Percentiles rank a stretch among this genome's conserved stretches.
Conservation (phyloP, 495 filamentous ascomycete species). For the Penicillium verhagenii region DNA sequence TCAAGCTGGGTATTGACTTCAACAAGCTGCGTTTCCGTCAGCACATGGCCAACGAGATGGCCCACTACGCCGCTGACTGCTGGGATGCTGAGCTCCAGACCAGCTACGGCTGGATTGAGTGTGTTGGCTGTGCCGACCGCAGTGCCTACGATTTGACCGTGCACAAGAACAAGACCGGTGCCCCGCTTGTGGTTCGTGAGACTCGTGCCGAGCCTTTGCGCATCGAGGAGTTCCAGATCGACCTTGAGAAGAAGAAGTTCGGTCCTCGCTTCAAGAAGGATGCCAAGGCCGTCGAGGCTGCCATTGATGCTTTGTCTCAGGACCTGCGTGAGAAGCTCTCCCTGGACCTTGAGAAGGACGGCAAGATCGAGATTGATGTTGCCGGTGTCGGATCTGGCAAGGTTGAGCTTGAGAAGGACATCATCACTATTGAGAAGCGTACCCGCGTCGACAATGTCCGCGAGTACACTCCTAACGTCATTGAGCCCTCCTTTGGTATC, state of each 20-base stretch:
- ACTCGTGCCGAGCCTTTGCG: slow-evolving; percentile 62
- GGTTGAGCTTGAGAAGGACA: slow-evolving; percentile 68
- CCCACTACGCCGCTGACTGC: slow-evolving; percentile 81
- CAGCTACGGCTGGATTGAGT: slow-evolving; percentile 83
- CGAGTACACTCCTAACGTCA: slow-evolving; percentile 81
- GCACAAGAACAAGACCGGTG: slow-evolving; percentile 77
- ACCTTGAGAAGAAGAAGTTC: slow-evolving; percentile 81
- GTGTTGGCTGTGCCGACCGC: slow-evolving; percentile 80
- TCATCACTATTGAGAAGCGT: slow-evolving; percentile 68
- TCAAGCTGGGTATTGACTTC: slow-evolving; percentile 66
- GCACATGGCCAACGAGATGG: slow-evolving; percentile 82
- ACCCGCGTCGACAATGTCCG: slow-evolving; percentile 66
- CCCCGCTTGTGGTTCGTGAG: slow-evolving; percentile 69
- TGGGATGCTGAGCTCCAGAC: slow-evolving; percentile 82
- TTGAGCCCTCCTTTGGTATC: slow-evolving; percentile 85
- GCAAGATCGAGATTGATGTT: slow-evolving; percentile 67
- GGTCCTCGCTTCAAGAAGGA: slow-evolving; percentile 81
- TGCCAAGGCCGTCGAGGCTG: slow-evolving; percentile 68
- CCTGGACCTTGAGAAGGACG: slow-evolving; percentile 60
- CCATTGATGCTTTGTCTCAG: slow-evolving; percentile 64
- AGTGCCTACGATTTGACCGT: slow-evolving; percentile 78
- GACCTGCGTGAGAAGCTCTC: slow-evolving; percentile 69
- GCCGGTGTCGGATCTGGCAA: slow-evolving; percentile 60
- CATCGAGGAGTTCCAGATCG: slow-evolving; percentile 72
- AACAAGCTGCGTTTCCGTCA: slow-evolving; percentile 78